These are phyloP conservation scores for Exidia glandulosa DNA, from an alignment of 768 basidiomycete genomes.

Conservation along the genomic window DNA sequence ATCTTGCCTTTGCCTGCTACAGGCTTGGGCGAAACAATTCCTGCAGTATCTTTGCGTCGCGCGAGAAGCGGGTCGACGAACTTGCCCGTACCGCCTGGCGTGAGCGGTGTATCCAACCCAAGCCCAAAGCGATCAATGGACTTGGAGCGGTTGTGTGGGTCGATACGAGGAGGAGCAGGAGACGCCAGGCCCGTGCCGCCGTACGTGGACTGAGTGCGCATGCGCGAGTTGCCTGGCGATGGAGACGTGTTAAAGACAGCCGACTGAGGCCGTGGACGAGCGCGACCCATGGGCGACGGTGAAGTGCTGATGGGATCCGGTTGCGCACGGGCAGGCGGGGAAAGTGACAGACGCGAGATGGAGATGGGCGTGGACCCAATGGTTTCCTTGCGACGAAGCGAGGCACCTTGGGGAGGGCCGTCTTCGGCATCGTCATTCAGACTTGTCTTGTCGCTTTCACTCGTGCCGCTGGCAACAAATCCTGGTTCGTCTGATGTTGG, in stretches of 20 bases:
- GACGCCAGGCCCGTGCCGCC: conserved; percentile 5
- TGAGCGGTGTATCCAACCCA: conserved; percentile 8
- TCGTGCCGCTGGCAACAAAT: too few species aligned
- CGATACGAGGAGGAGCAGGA: not conserved
- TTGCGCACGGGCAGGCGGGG: conserved; percentile 7
- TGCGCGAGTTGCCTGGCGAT: conserved; percentile 7
- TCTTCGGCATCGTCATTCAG: conserved; percentile 24
- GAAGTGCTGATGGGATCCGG: conserved; percentile 1
- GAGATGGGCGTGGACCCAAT: conserved; percentile 12
- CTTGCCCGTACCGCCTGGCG: conserved; percentile 27
- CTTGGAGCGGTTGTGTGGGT: conserved; percentile 21
- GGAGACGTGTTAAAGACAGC: conserved; percentile 3
- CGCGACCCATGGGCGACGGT: not conserved
- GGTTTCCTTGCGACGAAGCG: conserved; percentile 6
- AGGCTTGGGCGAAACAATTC: conserved; percentile 27
- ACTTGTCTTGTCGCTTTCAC: conserved; percentile 17
- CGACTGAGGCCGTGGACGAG: not conserved
- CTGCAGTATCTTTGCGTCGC: conserved; percentile 49
- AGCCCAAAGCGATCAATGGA: conserved; percentile 23
- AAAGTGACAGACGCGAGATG: conserved; percentile 9
- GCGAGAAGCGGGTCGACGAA: conserved; percentile 72
- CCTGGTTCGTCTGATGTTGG: conserved; percentile 9
- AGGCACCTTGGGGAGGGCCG: conserved; percentile 17
- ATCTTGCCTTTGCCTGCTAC: conserved; percentile 45
- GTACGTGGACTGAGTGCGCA: conserved; percentile 9